These are phyloP conservation scores for Scheffersomyces illinoinensis DNA, from an alignment of 1,139 yeast species.

Conservation along the genomic window DNA sequence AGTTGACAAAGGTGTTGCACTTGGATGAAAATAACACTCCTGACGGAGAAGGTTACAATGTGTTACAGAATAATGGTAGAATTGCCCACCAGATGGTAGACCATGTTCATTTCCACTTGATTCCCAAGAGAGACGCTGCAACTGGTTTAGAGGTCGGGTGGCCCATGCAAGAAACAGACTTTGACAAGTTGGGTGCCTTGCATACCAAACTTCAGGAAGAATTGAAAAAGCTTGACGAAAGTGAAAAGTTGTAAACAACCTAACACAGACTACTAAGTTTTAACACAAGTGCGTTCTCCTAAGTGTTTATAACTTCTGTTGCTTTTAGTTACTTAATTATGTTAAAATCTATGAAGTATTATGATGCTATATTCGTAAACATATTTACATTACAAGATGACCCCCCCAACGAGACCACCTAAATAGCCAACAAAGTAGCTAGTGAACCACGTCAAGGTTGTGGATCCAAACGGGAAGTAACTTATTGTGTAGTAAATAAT, in stretches of 20 bases:
- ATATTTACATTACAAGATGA: constrained; percentile 7
- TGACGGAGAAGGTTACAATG: constrained; percentile 80
- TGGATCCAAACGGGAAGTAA: constrained; percentile 95
- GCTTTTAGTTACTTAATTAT: not conserved
- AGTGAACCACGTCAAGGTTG: constrained; percentile 80
- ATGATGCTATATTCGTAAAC: not conserved
- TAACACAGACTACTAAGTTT: not conserved
- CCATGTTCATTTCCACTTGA: constrained; percentile 95
- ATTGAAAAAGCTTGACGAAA: constrained; percentile 34
- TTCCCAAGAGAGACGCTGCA: constrained; percentile 73
- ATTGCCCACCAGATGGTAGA: constrained; percentile 94
- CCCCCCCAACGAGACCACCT: constrained; percentile 56
- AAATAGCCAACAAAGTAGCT: constrained; percentile 77
- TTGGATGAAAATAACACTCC: constrained; percentile 57
- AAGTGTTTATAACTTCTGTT: not conserved
- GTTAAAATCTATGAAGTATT: not conserved
- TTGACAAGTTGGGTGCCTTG: constrained; percentile 63
- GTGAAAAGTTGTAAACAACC: constrained; percentile 21
- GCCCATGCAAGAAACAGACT: constrained; percentile 82
- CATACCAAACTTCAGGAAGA: constrained; percentile 64
- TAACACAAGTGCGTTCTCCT: not conserved
- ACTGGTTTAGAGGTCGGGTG: constrained; percentile 86
- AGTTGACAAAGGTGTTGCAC: constrained; percentile 70
- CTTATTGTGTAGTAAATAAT: constrained; percentile 86
- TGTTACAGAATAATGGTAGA: constrained; percentile 88